phyloP scores from a whole-genome alignment of 148 eudicot species.

The Fagopyrum tataricum region DNA sequence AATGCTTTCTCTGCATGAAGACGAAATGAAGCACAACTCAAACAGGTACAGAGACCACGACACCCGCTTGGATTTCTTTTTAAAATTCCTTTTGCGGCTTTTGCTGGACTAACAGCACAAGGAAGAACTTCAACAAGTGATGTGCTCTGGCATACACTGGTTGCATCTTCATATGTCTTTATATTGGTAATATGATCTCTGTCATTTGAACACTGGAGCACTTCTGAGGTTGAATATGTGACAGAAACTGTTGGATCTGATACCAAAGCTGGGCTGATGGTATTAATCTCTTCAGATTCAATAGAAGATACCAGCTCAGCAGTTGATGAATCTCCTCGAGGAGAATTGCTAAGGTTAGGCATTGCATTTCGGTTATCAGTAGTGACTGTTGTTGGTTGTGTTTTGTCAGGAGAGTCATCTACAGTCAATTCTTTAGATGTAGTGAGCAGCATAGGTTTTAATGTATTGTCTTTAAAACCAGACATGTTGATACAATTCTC shows the following conservation, averaged over 20 bases:
- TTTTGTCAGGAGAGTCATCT: slow-evolving; percentile 15
- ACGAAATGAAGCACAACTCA: slow-evolving; percentile 63
- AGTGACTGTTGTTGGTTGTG: background rate
- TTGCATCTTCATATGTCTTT: slow-evolving; percentile 14
- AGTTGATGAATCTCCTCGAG: slow-evolving; percentile 7
- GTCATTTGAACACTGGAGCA: background rate
- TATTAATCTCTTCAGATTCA: slow-evolving; percentile 15
- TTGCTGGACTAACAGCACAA: slow-evolving; percentile 20
- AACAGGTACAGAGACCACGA: slow-evolving; percentile 67
- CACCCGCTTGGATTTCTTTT: slow-evolving; percentile 74
- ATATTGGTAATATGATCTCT: background rate
- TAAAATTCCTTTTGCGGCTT: slow-evolving; percentile 48
- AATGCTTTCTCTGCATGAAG: slow-evolving; percentile 75
- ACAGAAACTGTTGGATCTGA: slow-evolving; percentile 10
- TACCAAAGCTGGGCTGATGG: slow-evolving; percentile 16
- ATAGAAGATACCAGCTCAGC: slow-evolving; percentile 16
- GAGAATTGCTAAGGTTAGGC: background rate
- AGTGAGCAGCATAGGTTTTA: background rate
- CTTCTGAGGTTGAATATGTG: slow-evolving; percentile 16
- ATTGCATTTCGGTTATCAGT: background rate
- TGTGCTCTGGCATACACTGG: slow-evolving; percentile 16
- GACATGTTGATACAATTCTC: slow-evolving; percentile 1
- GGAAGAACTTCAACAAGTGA: slow-evolving; percentile 16
- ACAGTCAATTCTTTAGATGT: slow-evolving; percentile 14
- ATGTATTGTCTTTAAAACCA: slow-evolving; percentile 20